Conservation (phyloP, 2,329 filamentous ascomycete species). For the Fusarium mangiferae region DNA sequence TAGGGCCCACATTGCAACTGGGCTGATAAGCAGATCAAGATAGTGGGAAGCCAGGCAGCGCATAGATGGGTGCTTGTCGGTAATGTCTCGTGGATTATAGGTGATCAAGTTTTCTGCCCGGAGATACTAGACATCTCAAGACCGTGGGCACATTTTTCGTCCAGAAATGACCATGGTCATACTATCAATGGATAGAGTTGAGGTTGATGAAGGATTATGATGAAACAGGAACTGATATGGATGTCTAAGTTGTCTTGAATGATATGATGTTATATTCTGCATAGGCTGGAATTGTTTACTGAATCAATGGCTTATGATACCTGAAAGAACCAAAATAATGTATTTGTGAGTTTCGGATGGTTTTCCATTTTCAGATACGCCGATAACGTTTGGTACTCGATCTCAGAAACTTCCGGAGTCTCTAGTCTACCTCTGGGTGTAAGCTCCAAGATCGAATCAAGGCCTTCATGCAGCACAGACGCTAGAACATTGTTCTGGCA, state of each 20-base stretch:
- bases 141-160: slow-evolving; percentile 1
- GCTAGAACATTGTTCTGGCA: slow-evolving; percentile 24
- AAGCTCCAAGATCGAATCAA: not conserved
- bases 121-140: slow-evolving; percentile 9
- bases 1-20: slow-evolving; percentile 28
- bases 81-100: slow-evolving; percentile 10
- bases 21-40: slow-evolving; percentile 33
- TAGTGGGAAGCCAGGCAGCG: slow-evolving; percentile 1
- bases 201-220: not conserved
- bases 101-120: not conserved
- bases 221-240: not conserved
- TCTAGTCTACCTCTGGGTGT: no score
- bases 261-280: not conserved
- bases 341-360: not conserved
- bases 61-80: not conserved
- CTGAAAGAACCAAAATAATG: not conserved
- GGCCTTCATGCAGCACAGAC: not conserved
- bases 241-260: not conserved
- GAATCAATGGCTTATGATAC: not conserved
- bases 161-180: slow-evolving; percentile 16
- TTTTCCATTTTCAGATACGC: not conserved
- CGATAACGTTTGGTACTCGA: not conserved
- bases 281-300: not conserved
- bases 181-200: not conserved
- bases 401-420: no score